Conservation (phyloP, 805 yeast species). For the Saccharomycopsis fibuligera region DNA sequence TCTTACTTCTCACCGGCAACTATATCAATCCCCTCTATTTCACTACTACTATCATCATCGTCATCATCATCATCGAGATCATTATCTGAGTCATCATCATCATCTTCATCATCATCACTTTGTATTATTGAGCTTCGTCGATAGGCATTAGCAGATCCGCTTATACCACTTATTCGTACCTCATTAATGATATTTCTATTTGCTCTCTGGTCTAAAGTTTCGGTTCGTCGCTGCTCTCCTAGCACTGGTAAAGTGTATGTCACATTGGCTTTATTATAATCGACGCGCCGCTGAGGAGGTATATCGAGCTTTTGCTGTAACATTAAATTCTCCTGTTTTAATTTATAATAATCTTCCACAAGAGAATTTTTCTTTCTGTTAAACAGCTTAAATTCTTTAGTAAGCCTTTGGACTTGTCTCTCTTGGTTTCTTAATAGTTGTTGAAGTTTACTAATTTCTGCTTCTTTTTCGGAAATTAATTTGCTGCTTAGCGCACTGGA, state of each 20-base stretch:
- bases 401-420: slow-evolving; percentile 5
- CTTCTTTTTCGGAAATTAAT: slow-evolving; percentile 14
- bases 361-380: not conserved
- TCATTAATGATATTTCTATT: not conserved
- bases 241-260: not conserved
- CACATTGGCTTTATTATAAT: not conserved
- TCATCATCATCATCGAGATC: not conserved
- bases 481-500: slow-evolving; percentile 6
- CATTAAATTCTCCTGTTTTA: not conserved
- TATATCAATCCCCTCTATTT: not conserved
- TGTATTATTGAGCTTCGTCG: not conserved
- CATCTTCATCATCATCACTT: not conserved
- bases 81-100: not conserved
- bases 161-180: not conserved
- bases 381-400: not conserved
- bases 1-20: not conserved
- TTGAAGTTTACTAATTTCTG: slow-evolving; percentile 16
- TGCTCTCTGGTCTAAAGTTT: not conserved
- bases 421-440: slow-evolving; percentile 9
- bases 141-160: not conserved
- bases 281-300: no score
- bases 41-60: not conserved
- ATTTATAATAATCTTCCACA: not conserved
- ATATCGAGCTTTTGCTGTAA: not conserved
- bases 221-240: not conserved